These are phyloP conservation scores for Phytophthora citrophthora DNA, from an alignment of 352 stramenopile species.

Conservation along the genomic window DNA sequence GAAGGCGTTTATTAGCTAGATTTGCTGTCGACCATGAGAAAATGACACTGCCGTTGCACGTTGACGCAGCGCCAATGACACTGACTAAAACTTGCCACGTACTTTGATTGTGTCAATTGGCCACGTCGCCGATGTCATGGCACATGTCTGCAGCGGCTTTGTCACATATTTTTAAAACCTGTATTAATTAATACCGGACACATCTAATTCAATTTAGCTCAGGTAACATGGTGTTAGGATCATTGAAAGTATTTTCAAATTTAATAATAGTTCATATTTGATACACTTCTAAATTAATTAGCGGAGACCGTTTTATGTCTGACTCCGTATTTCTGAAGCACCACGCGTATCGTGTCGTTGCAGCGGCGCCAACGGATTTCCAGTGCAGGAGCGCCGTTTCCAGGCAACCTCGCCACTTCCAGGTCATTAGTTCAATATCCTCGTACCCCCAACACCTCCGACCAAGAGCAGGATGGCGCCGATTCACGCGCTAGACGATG, in stretches of 20 bases:
- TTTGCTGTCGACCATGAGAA: neutral
- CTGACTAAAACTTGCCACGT: neutral
- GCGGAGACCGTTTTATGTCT: no score
- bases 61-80: conserved; percentile 11
- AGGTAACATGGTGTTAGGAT: no score
- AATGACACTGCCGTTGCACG: conserved; percentile 1
- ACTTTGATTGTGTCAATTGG: neutral
- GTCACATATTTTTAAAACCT: conserved; percentile 11
- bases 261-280: no score
- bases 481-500: conserved; percentile 38
- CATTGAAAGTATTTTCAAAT: no score
- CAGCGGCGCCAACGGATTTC: conserved; percentile 14
- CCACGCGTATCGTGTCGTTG: conserved; percentile 15
- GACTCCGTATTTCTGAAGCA: conserved; percentile 28
- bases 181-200: no score
- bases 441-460: conserved; percentile 7
- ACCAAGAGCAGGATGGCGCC: conserved; percentile 27
- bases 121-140: conserved; percentile 5
- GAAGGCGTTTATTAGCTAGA: conserved; percentile 79
- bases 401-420: conserved; percentile 2
- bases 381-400: neutral
- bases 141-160: neutral
- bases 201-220: no score
- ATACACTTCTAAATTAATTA: no score
- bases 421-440: conserved; percentile 11